These are phyloP conservation scores for Ceratocystis cacaofunesta DNA, from an alignment of 2,329 filamentous ascomycete species.

Conservation along the genomic window DNA sequence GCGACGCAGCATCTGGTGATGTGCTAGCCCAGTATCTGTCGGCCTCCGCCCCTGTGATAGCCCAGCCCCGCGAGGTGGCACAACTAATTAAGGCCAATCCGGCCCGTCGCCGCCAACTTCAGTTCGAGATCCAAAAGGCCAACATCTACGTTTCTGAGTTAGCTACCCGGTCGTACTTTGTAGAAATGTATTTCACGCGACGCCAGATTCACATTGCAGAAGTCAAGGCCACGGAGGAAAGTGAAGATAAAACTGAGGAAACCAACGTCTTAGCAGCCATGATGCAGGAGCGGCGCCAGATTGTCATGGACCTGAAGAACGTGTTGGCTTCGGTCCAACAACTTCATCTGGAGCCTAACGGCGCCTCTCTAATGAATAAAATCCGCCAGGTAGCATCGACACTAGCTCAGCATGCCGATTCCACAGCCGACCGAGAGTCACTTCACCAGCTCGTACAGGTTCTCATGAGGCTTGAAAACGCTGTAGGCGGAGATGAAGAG, in stretches of 20 bases:
- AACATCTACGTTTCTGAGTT: slow-evolving; percentile 77
- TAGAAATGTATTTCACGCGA: slow-evolving; percentile 72
- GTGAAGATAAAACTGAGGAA: slow-evolving; percentile 27
- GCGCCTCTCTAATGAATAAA: slow-evolving; percentile 57
- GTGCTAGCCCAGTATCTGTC: slow-evolving; percentile 22
- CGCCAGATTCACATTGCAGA: slow-evolving; percentile 45
- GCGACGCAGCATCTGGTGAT: slow-evolving; percentile 20
- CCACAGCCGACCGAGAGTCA: slow-evolving; percentile 7
- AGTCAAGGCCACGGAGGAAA: slow-evolving; percentile 25
- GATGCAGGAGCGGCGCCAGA: slow-evolving; percentile 61
- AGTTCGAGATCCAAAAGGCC: slow-evolving; percentile 82
- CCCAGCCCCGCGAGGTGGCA: slow-evolving; percentile 33
- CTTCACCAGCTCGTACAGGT: slow-evolving; percentile 14
- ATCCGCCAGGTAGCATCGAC: slow-evolving; percentile 74
- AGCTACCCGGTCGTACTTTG: slow-evolving; percentile 67
- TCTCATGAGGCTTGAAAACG: slow-evolving; percentile 13
- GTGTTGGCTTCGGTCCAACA: slow-evolving; percentile 66
- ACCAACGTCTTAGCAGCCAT: slow-evolving; percentile 47
- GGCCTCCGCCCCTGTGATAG: slow-evolving; percentile 30
- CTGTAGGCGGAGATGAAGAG: slow-evolving; percentile 14
- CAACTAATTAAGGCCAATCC: slow-evolving; percentile 36
- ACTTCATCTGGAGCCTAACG: slow-evolving; percentile 66
- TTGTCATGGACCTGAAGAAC: slow-evolving; percentile 62
- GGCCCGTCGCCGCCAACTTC: slow-evolving; percentile 40
- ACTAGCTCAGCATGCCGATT: slow-evolving; percentile 40